phyloP scores from a whole-genome alignment of 2,329 filamentous ascomycete genomes.

The Phoma herbarum region DNA sequence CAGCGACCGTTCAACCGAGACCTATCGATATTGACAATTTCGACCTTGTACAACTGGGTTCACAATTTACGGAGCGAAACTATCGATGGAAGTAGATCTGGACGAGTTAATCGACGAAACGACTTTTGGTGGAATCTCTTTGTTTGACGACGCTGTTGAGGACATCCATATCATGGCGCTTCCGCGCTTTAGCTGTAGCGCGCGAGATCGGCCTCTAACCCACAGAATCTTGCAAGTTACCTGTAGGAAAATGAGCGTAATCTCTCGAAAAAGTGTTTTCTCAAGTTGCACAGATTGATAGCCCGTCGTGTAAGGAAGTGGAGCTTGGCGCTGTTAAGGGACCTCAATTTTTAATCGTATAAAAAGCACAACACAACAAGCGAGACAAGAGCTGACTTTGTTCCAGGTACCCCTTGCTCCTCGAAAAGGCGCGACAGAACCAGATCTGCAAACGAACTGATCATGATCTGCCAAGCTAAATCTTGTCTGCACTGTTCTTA shows the following conservation, averaged over 20 bases:
- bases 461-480: neutral
- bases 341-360: neutral
- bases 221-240: neutral
- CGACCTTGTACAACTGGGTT: slow-evolving; percentile 4
- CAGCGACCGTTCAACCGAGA: neutral
- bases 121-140: neutral
- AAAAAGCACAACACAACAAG: neutral
- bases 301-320: neutral
- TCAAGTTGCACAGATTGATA: neutral
- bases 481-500: neutral
- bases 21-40: neutral
- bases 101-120: slow-evolving; percentile 5
- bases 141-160: neutral
- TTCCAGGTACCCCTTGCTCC: neutral
- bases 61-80: slow-evolving; percentile 7
- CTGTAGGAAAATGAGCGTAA: neutral
- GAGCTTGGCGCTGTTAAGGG: neutral
- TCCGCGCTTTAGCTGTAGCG: too few species aligned
- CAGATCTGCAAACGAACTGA: neutral
- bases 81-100: neutral
- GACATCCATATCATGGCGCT: too few species aligned
- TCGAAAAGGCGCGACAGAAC: neutral
- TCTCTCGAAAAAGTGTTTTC: neutral
- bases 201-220: neutral
- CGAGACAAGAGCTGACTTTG: neutral